These are phyloP conservation scores for Chytridiales sp. DNA, from an alignment of 371 early-diverging fungal genomes.

Conservation along the genomic window DNA sequence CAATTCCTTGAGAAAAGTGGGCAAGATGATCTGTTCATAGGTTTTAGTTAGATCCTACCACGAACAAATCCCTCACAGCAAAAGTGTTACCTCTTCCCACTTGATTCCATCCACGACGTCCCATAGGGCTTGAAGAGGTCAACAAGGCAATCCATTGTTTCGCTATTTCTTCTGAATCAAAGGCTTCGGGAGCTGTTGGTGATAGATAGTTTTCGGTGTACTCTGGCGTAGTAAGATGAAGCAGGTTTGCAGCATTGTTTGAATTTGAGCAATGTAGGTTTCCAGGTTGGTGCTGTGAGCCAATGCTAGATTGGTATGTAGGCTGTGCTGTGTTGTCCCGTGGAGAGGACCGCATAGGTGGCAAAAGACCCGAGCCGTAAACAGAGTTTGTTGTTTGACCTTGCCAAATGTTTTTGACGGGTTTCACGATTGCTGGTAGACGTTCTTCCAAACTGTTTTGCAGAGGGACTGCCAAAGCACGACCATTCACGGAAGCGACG, in stretches of 20 bases:
- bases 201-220: too few relatives aligned
- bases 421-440: not conserved
- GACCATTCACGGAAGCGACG: constrained; percentile 17
- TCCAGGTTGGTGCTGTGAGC: not conserved
- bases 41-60: not conserved
- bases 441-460: not conserved
- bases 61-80: not conserved
- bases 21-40: constrained; percentile 17
- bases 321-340: not conserved
- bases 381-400: not conserved
- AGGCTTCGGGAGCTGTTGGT: too few relatives aligned
- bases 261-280: constrained; percentile 8
- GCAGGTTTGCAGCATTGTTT: constrained; percentile 3
- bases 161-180: constrained; percentile 6
- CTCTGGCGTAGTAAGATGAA: constrained; percentile 6
- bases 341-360: not conserved
- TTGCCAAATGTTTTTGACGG: too few relatives aligned
- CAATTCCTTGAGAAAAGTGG: constrained; percentile 22
- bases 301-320: not conserved
- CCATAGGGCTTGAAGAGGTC: constrained; percentile 18
- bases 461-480: constrained; percentile 1
- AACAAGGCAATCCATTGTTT: constrained; percentile 23
- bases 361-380: not conserved
- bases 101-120: constrained; percentile 25
- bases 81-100: constrained; percentile 22